Evolutionary conservation across 140 eudicot species (phyloP).

Genomic region (Flaveria floridana): DNA sequence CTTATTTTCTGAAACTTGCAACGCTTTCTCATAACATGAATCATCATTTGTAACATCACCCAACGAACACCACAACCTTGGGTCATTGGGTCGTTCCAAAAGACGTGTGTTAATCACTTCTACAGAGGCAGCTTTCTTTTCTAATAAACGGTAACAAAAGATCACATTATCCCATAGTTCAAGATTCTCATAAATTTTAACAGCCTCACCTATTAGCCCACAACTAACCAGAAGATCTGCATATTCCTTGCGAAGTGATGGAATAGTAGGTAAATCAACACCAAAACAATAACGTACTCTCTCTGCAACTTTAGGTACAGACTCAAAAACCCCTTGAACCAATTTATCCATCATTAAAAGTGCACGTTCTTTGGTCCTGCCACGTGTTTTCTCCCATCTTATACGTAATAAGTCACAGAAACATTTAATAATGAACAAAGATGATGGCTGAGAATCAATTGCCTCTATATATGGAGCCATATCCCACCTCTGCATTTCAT

Average conservation of each 20-base stretch:
- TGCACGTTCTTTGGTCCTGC: constrained; percentile 90
- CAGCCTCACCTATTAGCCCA: constrained; percentile 84
- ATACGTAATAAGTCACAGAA: constrained; percentile 75
- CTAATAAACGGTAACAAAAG: constrained; percentile 67
- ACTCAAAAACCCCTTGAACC: constrained; percentile 52
- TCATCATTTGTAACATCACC: constrained; percentile 85
- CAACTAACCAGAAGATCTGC: constrained; percentile 80
- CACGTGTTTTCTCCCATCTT: constrained; percentile 85
- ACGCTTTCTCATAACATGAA: constrained; percentile 72
- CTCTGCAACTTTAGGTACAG: constrained; percentile 48
- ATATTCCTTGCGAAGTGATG: constrained; percentile 73
- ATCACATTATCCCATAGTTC: constrained; percentile 92
- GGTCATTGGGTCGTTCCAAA: constrained; percentile 60
- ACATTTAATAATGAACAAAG: constrained; percentile 48
- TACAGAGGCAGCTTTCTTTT: constrained; percentile 80
- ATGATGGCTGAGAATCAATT: constrained; percentile 74
- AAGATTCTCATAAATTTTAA: constrained; percentile 73
- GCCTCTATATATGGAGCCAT: constrained; percentile 98
- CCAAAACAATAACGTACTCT: constrained; percentile 59
- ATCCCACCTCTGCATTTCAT: constrained; percentile 80
- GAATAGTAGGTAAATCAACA: constrained; percentile 67
- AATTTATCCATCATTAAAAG: constrained; percentile 87
- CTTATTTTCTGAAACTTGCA: constrained; percentile 68
- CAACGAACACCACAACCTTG: constrained; percentile 89
- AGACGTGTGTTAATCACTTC: constrained; percentile 75